Conservation (phyloP, 129 eudicot genomes). For the Pseudognaphalium luteoalbum region DNA sequence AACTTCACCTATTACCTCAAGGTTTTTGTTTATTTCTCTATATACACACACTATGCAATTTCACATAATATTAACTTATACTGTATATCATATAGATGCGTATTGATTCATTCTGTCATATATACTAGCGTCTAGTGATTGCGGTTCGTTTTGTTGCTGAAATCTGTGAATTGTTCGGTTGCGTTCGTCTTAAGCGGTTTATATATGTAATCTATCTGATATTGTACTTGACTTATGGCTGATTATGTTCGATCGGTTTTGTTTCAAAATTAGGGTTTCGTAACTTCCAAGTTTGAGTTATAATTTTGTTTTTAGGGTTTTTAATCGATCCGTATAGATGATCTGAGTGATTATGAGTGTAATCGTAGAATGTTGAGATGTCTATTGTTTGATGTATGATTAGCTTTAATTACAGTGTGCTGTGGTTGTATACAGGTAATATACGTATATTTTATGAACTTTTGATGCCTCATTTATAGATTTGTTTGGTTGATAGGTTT, state of each 20-base stretch:
- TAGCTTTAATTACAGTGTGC: background rate
- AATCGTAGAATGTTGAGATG: background rate
- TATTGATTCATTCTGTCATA: background rate
- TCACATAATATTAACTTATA: background rate
- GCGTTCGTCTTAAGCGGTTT: conserved; percentile 15
- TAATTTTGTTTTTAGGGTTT: background rate
- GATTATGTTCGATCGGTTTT: conserved; percentile 14
- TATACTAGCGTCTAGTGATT: too few relatives aligned
- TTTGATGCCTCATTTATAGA: background rate
- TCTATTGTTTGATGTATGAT: background rate
- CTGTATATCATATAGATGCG: background rate
- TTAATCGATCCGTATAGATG: conserved; percentile 12
- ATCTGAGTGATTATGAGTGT: conserved; percentile 16
- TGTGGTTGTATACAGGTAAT: background rate
- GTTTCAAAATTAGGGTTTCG: conserved; percentile 24
- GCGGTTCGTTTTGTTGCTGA: background rate
- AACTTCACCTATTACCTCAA: conserved; percentile 62
- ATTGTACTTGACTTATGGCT: conserved; percentile 7
- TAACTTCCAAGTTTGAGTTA: conserved; percentile 5
- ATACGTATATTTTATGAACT: too few relatives aligned
- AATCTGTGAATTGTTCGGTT: conserved; percentile 12
- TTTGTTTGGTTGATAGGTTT: background rate
- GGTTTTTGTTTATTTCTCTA: conserved; percentile 13
- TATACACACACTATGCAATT: background rate
- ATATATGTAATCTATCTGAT: conserved; percentile 9